Base-by-base conservation (phyloP, 129 eudicot species). In the Tagetes patula region DNA sequence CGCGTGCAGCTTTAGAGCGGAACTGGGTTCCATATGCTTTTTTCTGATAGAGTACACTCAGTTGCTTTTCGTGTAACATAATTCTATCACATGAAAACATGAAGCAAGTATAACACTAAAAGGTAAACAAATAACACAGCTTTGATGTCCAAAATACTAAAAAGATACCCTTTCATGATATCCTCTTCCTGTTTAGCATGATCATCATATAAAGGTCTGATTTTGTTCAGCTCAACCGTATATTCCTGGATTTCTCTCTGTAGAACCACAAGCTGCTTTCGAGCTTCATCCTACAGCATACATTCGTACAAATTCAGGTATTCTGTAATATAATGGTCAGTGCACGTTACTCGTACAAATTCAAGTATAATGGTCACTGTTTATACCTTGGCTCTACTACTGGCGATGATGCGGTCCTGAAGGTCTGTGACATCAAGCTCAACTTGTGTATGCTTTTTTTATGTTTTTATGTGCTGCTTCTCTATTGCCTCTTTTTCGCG, bases 21-120 rank as follows among this genome's bases (percentile, higher is more conserved):
- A 95, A 95, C 83, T 95, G 99, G 36, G 99, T 88, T 31, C 97
- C 97, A 75, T 97, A 91, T 13, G 96, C 99, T 82, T 88, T 94
- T 77, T 95, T 95, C 78, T 91, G 99, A 77, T 95, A 95, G 56
- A 95, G 94, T 79, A 95, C 79, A 86, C 97, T 95, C 37, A 95
- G 99, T 85, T 87, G 85, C 85, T 91, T 91, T 80, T 95, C 99
- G 55, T 91, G 89, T 46, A 83, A 84, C 99, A 95, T 95, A 40
- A 95, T 91, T 70, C 99, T 95, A n/a, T n/a, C n/a, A n/a, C n/a
- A n/a, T n/a, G n/a, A n/a, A n/a, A 75, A 38, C 54, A 73, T 6
- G 62, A 6, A 81, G 73, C 20, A n/a, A 66, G 8, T 72, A 12
- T 52, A 59, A 66, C 56, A 34, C 54, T 69, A 63, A 48, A 6